Percentiles rank a stretch among this genome's conserved stretches.
phyloP scores from a whole-genome alignment of 2,329 filamentous ascomycete genomes.

The Ophiosphaerella narmari region DNA sequence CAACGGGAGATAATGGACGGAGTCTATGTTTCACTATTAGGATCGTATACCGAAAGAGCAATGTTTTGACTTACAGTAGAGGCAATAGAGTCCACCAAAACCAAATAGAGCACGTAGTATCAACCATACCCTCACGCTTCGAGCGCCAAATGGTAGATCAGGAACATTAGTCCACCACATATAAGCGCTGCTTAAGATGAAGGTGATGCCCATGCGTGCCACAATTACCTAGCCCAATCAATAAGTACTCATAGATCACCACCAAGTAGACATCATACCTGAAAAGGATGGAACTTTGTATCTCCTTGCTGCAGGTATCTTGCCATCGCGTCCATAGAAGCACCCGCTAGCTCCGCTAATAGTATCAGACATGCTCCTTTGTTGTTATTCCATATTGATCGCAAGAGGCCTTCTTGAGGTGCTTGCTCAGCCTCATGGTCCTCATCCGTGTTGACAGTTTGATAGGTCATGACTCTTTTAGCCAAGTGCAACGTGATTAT shows the following conservation, averaged over 20 bases:
- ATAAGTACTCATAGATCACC: neutral
- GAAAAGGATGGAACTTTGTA: constrained; percentile 15
- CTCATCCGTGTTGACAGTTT: neutral
- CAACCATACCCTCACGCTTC: constrained; percentile 13
- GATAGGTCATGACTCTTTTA: neutral
- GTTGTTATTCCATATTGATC: constrained; percentile 12
- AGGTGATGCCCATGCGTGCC: constrained; percentile 73
- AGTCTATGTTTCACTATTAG: constrained; percentile 57
- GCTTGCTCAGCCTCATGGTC: neutral
- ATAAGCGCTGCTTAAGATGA: constrained; percentile 66
- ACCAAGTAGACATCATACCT: constrained; percentile 1
- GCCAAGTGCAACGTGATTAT: neutral
- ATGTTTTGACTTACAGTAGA: constrained; percentile 17
- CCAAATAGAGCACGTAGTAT: constrained; percentile 17
- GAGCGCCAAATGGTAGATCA: constrained; percentile 17
- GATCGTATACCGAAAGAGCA: no score
- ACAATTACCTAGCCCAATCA: constrained; percentile 65
- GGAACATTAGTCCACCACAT: constrained; percentile 65
- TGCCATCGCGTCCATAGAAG: constrained; percentile 16
- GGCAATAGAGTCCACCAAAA: constrained; percentile 18
- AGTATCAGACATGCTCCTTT: constrained; percentile 16
- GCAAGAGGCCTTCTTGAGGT: constrained; percentile 7
- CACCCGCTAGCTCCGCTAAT: constrained; percentile 10
- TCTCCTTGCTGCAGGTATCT: constrained; percentile 15
- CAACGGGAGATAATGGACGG: constrained; percentile 74